Conservation (phyloP, 495 filamentous ascomycete species). For the Talaromyces adpressus region DNA sequence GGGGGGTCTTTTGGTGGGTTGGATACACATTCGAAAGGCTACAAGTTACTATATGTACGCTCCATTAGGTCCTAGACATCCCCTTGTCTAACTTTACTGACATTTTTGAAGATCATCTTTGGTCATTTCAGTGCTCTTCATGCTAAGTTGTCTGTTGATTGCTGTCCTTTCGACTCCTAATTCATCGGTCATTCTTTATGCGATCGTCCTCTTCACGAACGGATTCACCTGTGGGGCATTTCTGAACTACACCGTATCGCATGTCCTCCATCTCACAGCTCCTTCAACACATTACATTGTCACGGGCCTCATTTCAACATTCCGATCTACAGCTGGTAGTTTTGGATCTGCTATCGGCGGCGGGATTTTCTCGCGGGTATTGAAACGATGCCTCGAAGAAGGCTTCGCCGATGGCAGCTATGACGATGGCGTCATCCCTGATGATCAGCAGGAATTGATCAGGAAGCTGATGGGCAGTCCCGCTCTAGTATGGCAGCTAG, state of each 20-base stretch:
- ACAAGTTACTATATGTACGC: constrained; percentile 57
- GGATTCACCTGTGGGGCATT: constrained; percentile 62
- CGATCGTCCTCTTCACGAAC: constrained; percentile 53
- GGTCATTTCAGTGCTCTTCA: constrained; percentile 46
- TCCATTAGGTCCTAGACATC: not conserved
- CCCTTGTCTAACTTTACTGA: constrained; percentile 4
- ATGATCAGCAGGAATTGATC: constrained; percentile 42
- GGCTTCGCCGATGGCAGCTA: constrained; percentile 51
- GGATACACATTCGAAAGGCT: constrained; percentile 59
- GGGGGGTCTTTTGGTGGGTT: constrained; percentile 62
- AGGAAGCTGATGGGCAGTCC: constrained; percentile 62
- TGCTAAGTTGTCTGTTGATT: constrained; percentile 40
- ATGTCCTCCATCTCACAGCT: constrained; percentile 61
- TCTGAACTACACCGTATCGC: constrained; percentile 71
- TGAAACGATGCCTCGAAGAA: constrained; percentile 45
- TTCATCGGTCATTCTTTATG: constrained; percentile 37
- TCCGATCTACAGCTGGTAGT: constrained; percentile 65
- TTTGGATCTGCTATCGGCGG: constrained; percentile 74
- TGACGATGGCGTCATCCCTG: not conserved
- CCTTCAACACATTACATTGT: constrained; percentile 61
- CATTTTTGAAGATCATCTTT: constrained; percentile 40
- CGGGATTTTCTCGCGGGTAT: constrained; percentile 58
- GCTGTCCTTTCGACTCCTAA: constrained; percentile 42
- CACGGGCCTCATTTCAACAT: constrained; percentile 61
- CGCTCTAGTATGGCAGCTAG: constrained; percentile 47